These are phyloP conservation scores for Candida sojae DNA, from an alignment of 1,139 yeast genomes.

Conservation along the genomic window DNA sequence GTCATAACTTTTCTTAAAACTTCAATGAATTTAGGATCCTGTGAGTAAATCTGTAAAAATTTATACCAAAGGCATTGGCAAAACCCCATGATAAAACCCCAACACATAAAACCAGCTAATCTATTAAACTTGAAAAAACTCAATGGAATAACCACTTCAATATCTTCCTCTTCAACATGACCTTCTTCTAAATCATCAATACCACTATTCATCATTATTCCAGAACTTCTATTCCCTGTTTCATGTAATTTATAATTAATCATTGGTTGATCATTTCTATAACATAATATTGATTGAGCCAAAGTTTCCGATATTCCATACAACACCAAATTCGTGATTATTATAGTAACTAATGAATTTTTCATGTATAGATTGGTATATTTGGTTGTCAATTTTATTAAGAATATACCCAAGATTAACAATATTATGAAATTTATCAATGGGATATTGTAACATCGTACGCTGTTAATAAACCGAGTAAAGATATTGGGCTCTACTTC, in stretches of 20 bases:
- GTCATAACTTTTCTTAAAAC: conserved; percentile 84
- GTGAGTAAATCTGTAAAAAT: conserved; percentile 76
- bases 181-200: conserved; percentile 36
- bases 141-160: conserved; percentile 18
- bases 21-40: conserved; percentile 80
- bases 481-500: conserved; percentile 12
- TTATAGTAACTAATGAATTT: conserved; percentile 72
- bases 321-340: conserved; percentile 77
- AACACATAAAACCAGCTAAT: conserved; percentile 76
- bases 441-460: conserved; percentile 47
- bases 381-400: conserved; percentile 54
- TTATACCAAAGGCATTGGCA: conserved; percentile 90
- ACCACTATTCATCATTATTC: conserved; percentile 35
- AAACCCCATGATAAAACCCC: conserved; percentile 86
- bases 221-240: conserved; percentile 13
- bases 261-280: conserved; percentile 24
- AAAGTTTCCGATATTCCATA: conserved; percentile 88
- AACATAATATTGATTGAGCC: conserved; percentile 70
- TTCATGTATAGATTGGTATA: conserved; percentile 67
- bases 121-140: conserved; percentile 65
- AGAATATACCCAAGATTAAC: conserved; percentile 45
- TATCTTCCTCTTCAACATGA: conserved; percentile 2
- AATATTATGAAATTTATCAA: conserved; percentile 56
- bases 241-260: conserved; percentile 23
- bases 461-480: conserved; percentile 32